Conservation (phyloP, 2,329 filamentous ascomycete genomes). For the Cytospora leucostoma region DNA sequence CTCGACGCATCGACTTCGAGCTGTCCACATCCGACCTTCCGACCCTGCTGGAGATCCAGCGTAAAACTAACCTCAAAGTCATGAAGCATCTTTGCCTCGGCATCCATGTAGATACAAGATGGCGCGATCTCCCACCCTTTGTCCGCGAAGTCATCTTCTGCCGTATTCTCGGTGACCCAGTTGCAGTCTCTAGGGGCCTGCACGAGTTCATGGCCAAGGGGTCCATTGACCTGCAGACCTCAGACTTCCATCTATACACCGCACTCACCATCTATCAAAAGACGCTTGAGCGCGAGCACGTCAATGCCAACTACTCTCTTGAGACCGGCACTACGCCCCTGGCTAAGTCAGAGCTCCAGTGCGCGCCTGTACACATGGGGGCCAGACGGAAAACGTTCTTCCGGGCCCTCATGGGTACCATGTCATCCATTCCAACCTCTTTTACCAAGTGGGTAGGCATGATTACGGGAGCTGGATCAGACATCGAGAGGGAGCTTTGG, state of each 20-base stretch:
- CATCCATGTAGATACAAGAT: slow-evolving; percentile 37
- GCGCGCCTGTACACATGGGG: slow-evolving; percentile 27
- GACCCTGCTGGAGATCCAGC: slow-evolving; percentile 32
- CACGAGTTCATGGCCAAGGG: slow-evolving; percentile 31
- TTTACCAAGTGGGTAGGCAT: slow-evolving; percentile 40
- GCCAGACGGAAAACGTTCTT: slow-evolving; percentile 22
- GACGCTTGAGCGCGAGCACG: slow-evolving; percentile 28
- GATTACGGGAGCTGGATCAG: slow-evolving; percentile 38
- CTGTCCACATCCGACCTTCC: slow-evolving; percentile 35
- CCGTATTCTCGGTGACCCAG: slow-evolving; percentile 35
- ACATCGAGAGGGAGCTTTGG: slow-evolving; percentile 41
- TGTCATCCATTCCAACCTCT: slow-evolving; percentile 32
- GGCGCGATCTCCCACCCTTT: slow-evolving; percentile 36
- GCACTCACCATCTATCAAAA: slow-evolving; percentile 30
- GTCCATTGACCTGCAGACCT: slow-evolving; percentile 33
- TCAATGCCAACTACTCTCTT: slow-evolving; percentile 28
- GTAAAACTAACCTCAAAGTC: slow-evolving; percentile 37
- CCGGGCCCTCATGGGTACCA: slow-evolving; percentile 25
- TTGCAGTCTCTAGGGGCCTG: slow-evolving; percentile 32
- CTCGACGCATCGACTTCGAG: slow-evolving; percentile 39
- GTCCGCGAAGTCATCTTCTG: slow-evolving; percentile 37
- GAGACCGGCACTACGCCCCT: slow-evolving; percentile 25
- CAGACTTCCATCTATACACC: slow-evolving; percentile 36
- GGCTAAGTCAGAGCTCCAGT: slow-evolving; percentile 27
- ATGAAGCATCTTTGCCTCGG: slow-evolving; percentile 39